phyloP scores from a whole-genome alignment of 75 land plant species.

The Pinus taeda region DNA sequence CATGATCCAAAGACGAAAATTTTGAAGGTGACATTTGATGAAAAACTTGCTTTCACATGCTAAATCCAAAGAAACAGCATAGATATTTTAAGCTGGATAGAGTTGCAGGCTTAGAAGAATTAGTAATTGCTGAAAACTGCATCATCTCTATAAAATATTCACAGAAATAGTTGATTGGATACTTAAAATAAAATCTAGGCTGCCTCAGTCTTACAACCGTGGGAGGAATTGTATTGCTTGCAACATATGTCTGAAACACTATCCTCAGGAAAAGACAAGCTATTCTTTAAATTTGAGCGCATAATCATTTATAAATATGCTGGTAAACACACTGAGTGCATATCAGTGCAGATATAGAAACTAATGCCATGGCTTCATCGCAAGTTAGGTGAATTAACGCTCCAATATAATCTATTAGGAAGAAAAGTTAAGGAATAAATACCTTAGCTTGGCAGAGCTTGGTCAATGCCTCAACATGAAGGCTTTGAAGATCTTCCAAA shows the following conservation, averaged over 20 bases:
- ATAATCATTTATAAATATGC: not conserved
- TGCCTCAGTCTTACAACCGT: not conserved
- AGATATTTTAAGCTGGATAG: not conserved
- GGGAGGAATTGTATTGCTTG: not conserved
- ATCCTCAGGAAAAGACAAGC: not conserved
- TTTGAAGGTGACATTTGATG: not conserved
- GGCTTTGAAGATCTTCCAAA: constrained; percentile 57
- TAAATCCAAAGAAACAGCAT: not conserved
- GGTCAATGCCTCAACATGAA: constrained; percentile 61
- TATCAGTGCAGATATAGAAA: not conserved
- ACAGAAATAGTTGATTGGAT: not conserved
- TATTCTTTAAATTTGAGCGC: not conserved
- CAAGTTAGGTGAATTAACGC: too few relatives aligned
- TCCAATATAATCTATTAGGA: too few relatives aligned
- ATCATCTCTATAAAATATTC: not conserved
- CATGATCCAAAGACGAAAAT: not conserved
- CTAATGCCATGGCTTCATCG: too few relatives aligned
- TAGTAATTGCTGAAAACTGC: not conserved
- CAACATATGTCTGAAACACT: not conserved
- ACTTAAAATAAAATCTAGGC: not conserved
- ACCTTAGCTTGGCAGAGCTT: constrained; percentile 64
- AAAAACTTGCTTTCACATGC: not conserved
- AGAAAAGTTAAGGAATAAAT: too few relatives aligned
- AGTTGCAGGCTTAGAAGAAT: not conserved
- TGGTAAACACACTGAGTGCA: not conserved